Base-by-base conservation (phyloP, 2,329 filamentous ascomycete genomes). In the Scleromitrula shiraiana region DNA sequence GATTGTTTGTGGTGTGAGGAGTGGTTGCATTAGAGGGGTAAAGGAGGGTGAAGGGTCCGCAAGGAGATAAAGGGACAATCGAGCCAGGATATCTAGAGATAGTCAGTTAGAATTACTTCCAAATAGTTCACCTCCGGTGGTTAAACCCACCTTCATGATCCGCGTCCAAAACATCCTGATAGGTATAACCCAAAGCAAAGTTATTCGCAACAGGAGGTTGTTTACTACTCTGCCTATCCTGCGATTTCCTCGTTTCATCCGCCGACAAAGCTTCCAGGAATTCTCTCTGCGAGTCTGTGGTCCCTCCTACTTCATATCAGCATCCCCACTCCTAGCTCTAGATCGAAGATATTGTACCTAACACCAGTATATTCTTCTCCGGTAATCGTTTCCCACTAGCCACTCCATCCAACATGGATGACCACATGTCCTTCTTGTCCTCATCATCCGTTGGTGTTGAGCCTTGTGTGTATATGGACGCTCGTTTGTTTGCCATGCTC, bases 161-260 rank as follows among this genome's bases (percentile, higher is more conserved):
- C 49, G 88, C 85, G 67, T 96, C 90, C 30, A 95, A 75, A 30
- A 96, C 88, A 68, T 96, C 88, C 65, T 94, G 88, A 68, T 95
- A 96, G 46, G 90, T 95, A 65, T 96, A 96, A 43, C 90, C 90
- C 51, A 96, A 70, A 9, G 90, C 90, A 67, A 95, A 95, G 63
- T 85, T 85, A 64, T 96, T 96, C 47, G 90, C 90, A 62, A 95
- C 78, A 19, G 88, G 88, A 2, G 88, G 84, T 52, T 77, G 76
- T 65, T 78, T 82, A 57, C 63, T 72, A 60, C 62, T 73, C 64
- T 74, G 74, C 60, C 71, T 74, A 66, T 76, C 80, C 57, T 71
- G 68, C 54, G 44, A 39, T 41, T 57, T 62, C 47, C 67, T 72
- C 56, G 73, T 71, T 54, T 62, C 58, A 42, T 64, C 55, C 32